phyloP scores from a whole-genome alignment of 768 basidiomycete species.

The Pholiota microspora region DNA sequence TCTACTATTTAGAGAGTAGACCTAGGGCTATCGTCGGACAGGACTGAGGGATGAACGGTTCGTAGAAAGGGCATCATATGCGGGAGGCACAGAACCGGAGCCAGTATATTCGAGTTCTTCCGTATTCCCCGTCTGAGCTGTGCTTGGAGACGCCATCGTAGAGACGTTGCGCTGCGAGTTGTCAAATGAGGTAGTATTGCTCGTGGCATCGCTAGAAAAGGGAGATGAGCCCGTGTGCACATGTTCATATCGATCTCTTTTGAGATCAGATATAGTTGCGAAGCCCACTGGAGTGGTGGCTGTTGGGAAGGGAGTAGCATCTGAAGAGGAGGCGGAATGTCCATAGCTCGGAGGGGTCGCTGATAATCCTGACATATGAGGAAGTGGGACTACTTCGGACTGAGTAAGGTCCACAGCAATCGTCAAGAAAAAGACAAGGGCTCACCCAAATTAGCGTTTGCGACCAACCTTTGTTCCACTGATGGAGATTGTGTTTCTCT shows the following conservation, averaged over 20 bases:
- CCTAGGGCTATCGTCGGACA: background rate
- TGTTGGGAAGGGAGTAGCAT: background rate
- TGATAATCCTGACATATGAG: background rate
- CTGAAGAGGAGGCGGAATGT: background rate
- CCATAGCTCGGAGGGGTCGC: background rate
- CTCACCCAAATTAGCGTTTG: background rate
- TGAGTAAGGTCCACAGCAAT: background rate
- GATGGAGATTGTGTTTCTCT: background rate
- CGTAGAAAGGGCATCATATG: background rate
- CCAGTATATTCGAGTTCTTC: background rate
- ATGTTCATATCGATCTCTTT: background rate
- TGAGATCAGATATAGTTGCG: background rate
- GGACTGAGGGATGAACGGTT: background rate
- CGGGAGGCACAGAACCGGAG: conserved; percentile 2
- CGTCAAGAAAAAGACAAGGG: background rate
- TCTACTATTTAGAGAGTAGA: too few species aligned
- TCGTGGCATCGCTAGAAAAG: background rate
- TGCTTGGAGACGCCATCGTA: background rate
- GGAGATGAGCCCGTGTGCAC: background rate
- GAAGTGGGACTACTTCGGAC: background rate
- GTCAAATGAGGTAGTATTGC: background rate
- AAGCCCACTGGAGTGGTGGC: background rate
- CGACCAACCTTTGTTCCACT: background rate
- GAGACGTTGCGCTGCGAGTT: background rate
- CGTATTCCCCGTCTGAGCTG: background rate